These are phyloP conservation scores for Anthracocystis panici-leucophaei DNA, from an alignment of 1,284 basidiomycete genomes.

Conservation along the genomic window DNA sequence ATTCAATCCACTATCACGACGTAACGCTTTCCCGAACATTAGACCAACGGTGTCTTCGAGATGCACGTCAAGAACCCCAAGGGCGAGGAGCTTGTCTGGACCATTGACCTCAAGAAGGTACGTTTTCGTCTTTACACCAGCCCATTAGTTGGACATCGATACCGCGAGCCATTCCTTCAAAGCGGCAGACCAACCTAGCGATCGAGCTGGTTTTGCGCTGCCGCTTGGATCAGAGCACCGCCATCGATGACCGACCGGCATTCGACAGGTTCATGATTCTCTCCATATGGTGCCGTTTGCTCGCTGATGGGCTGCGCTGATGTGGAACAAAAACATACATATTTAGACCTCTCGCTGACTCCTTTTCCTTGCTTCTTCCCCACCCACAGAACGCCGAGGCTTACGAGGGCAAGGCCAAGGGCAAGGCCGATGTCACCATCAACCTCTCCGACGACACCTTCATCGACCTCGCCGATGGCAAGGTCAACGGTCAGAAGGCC, in stretches of 20 bases:
- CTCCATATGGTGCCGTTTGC: background rate
- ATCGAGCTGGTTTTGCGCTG: background rate
- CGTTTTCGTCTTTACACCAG: constrained; percentile 16
- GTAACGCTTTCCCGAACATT: background rate
- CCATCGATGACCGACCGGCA: background rate
- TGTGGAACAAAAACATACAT: background rate
- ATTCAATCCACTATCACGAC: background rate
- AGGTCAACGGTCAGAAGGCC: constrained; percentile 70
- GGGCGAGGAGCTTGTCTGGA: constrained; percentile 78
- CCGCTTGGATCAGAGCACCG: background rate
- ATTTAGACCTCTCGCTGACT: constrained; percentile 1
- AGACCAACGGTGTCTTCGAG: constrained; percentile 94
- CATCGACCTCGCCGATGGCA: constrained; percentile 68
- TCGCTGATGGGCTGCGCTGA: background rate
- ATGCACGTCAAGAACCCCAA: constrained; percentile 83
- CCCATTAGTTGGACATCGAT: background rate
- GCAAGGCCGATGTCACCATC: constrained; percentile 70
- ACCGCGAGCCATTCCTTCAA: background rate
- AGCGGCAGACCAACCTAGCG: too few species aligned
- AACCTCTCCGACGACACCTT: constrained; percentile 68
- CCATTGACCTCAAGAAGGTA: constrained; percentile 93
- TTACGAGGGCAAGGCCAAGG: constrained; percentile 69
- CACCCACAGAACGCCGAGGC: constrained; percentile 57
- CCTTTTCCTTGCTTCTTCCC: background rate
- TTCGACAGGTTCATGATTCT: too few species aligned